Conservation (phyloP, 352 stramenopile species). For the Paralagenidium karlingii region DNA sequence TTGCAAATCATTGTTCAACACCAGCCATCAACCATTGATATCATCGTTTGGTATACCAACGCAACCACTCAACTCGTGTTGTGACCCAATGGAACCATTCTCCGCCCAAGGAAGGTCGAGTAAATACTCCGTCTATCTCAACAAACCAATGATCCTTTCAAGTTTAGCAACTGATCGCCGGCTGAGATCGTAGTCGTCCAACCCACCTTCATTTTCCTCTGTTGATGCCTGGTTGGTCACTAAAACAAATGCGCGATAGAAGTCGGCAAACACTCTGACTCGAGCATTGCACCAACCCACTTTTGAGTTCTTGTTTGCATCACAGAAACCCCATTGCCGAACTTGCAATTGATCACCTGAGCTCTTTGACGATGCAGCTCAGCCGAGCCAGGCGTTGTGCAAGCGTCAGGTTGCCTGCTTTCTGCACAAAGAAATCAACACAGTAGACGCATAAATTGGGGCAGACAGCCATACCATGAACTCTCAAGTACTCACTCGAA, state of each 20-base stretch:
- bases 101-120: conserved; percentile 45
- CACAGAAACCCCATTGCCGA: neutral
- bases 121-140: conserved; percentile 31
- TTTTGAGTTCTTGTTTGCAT: conserved; percentile 1
- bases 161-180: neutral
- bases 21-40: too few relatives aligned
- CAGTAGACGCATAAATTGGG: neutral
- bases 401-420: conserved; percentile 10
- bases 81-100: conserved; percentile 62
- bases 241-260: conserved; percentile 45
- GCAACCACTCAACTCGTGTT: too few relatives aligned
- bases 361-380: conserved; percentile 7
- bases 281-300: neutral
- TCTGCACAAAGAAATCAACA: neutral
- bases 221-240: conserved; percentile 54
- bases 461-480: too few relatives aligned
- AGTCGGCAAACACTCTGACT: conserved; percentile 42
- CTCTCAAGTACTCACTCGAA: conserved; percentile 24
- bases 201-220: conserved; percentile 11
- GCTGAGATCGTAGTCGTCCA: neutral
- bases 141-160: conserved; percentile 1
- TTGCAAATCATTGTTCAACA: neutral
- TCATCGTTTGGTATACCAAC: too few relatives aligned
- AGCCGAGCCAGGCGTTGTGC: conserved; percentile 9
- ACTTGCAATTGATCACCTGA: conserved; percentile 37